Evolutionary conservation across 306 rosid species (phyloP), one percentile per base, ranked within the genome.

Genomic region (Glycyrrhiza uralensis): DNA sequence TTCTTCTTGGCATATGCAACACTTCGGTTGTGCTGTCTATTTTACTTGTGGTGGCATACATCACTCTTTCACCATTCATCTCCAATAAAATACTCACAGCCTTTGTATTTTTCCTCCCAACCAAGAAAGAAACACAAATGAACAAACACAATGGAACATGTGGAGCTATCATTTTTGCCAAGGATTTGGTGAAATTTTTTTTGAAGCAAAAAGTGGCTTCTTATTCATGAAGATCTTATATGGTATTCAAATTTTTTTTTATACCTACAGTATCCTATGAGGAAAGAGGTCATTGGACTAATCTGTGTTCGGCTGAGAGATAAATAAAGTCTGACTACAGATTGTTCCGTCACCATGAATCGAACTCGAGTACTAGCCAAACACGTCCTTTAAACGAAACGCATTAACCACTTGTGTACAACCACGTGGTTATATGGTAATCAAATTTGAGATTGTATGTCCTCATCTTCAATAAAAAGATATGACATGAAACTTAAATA

Each of bases 11-110:
- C 84, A 79, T 29, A 30, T 80, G 80, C 70, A 36, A 72, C 41
- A 52, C 70, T 83, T 81, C 79, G 76, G 99, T 81, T 89, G 88
- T 70, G 82, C 33, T 82, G 92, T 89, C 99, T 64, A 88, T 80
- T 78, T 74, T 38, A 32, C 52, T 77, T 86, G 87, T 58, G 92
- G 88, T 91, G 76, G 80, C 57, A 85, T 71, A 90, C 92, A 86
- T 81, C 60, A 79, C 61, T 89, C 96, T 75, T 72, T 67, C 66
- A 84, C 88, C 94, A 85, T 89, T 80, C 46, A 0, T 38, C n/a
- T n/a, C 66, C 78, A 77, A 46, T 89, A 67, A 59, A 82, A 75
- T 77, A 86, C 66, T 69, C 36, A 22, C 5, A 26, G 15, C 79
- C 79, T 75, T 81, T 77, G 61, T n/a, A 72, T 86, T 76, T 87